Conservation (phyloP, 2,329 filamentous ascomycete species). For the Pseudogymnoascus pannorum region DNA sequence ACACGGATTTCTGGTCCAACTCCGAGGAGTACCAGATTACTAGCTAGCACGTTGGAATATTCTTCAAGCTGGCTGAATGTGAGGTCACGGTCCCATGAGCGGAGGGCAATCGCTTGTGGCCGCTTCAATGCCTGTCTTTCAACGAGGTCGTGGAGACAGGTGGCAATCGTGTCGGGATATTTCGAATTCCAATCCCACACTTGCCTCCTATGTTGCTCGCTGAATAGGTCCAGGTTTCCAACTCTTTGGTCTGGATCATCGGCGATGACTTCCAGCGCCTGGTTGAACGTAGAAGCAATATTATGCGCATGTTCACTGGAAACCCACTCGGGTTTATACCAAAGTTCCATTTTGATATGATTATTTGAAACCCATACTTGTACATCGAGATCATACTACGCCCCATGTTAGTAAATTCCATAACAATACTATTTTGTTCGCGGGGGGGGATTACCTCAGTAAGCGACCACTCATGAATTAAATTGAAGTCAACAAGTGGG, state of each 20-base stretch:
- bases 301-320: slow-evolving; percentile 33
- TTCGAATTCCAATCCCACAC: slow-evolving; percentile 10
- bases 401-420: slow-evolving; percentile 8
- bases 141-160: not conserved
- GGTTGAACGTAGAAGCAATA: slow-evolving; percentile 32
- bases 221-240: slow-evolving; percentile 11
- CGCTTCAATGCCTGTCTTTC: not conserved
- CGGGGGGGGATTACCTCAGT: not conserved
- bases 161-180: slow-evolving; percentile 3
- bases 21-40: slow-evolving; percentile 9
- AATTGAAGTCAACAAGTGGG: not conserved
- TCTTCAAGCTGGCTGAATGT: slow-evolving; percentile 8
- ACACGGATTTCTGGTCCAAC: slow-evolving; percentile 15
- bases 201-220: slow-evolving; percentile 5
- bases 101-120: not conserved
- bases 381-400: slow-evolving; percentile 2
- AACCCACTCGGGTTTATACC: slow-evolving; percentile 35
- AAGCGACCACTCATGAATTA: slow-evolving; percentile 1
- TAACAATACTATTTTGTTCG: not conserved
- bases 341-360: slow-evolving; percentile 31
- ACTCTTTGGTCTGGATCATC: slow-evolving; percentile 13
- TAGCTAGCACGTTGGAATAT: not conserved
- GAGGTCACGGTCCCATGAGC: slow-evolving; percentile 5
- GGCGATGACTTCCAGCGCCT: slow-evolving; percentile 29
- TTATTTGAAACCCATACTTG: slow-evolving; percentile 16